A percentile compares a stretch with the other conserved stretches of the same genome.
Evolutionary conservation across 1,139 yeast species (phyloP).

Genomic region (Debaryomyces nepalensis): DNA sequence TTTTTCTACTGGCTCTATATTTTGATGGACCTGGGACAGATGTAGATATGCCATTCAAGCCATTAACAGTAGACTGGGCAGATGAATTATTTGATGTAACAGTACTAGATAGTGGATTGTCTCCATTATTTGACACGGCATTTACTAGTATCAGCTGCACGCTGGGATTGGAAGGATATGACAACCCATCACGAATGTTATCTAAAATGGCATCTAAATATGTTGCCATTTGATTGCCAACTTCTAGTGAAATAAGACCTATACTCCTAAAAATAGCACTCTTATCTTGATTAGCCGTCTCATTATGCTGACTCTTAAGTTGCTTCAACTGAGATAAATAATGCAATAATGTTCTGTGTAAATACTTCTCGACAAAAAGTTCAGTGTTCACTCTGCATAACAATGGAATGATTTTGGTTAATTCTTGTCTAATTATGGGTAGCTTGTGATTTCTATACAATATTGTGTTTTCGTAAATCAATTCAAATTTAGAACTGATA

Average conservation of each 20-base stretch:
- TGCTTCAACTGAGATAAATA: conserved; percentile 80
- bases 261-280: conserved; percentile 80
- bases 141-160: conserved; percentile 50
- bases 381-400: conserved; percentile 79
- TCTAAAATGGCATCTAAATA: conserved; percentile 86
- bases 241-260: conserved; percentile 84
- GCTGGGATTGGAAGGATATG: conserved; percentile 45
- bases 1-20: conserved; percentile 63
- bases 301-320: conserved; percentile 52
- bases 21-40: conserved; percentile 47
- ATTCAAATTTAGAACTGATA: conserved; percentile 60
- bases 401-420: conserved; percentile 79
- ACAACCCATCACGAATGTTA: conserved; percentile 80
- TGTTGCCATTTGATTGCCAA: conserved; percentile 84
- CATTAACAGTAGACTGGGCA: conserved; percentile 17
- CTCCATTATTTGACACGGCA: conserved; percentile 39
- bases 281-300: conserved; percentile 59
- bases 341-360: conserved; percentile 79
- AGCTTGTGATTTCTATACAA: conserved; percentile 79
- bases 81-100: conserved; percentile 10
- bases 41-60: conserved; percentile 30
- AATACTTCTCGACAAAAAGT: conserved; percentile 76
- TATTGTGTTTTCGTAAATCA: conserved; percentile 76
- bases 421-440: conserved; percentile 76
- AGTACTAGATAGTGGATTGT: conserved; percentile 19